Evolutionary conservation across 768 basidiomycete genomes (phyloP).

Genomic region (Mycena pura): DNA sequence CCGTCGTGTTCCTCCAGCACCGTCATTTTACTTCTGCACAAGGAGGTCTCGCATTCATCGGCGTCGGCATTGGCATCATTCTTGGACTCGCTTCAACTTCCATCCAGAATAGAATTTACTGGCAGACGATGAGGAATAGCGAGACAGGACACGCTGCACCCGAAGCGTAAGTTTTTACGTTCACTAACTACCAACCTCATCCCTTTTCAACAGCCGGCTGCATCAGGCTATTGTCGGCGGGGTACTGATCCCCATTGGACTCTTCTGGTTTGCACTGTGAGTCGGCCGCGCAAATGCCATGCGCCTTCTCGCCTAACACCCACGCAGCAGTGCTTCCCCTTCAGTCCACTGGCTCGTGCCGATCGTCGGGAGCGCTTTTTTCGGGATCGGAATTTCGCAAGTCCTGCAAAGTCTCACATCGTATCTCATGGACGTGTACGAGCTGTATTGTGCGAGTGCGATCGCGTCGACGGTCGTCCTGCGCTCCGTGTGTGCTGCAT

Average conservation of each 20-base stretch:
- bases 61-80: slow-evolving; percentile 64
- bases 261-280: slow-evolving; percentile 75
- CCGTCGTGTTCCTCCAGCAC: slow-evolving; percentile 63
- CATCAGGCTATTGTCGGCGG: slow-evolving; percentile 64
- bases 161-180: slow-evolving; percentile 54
- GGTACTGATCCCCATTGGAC: slow-evolving; percentile 58
- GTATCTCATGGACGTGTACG: slow-evolving; percentile 77
- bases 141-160: slow-evolving; percentile 60
- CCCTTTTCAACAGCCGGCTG: slow-evolving; percentile 50
- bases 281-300: slow-evolving; percentile 17
- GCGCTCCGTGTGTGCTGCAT: slow-evolving; percentile 66
- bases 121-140: slow-evolving; percentile 53
- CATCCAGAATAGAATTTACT: slow-evolving; percentile 61
- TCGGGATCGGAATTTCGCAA: slow-evolving; percentile 69
- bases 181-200: neutral
- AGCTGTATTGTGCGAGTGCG: slow-evolving; percentile 69
- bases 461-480: slow-evolving; percentile 73
- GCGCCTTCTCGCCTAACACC: neutral
- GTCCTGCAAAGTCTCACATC: slow-evolving; percentile 70
- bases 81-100: slow-evolving; percentile 59
- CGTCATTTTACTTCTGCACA: slow-evolving; percentile 59
- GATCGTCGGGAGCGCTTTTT: slow-evolving; percentile 69
- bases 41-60: slow-evolving; percentile 68
- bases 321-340: slow-evolving; percentile 54
- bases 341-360: slow-evolving; percentile 71